These are phyloP conservation scores for Cercophora scortea DNA, from an alignment of 495 filamentous ascomycete genomes.

Conservation along the genomic window DNA sequence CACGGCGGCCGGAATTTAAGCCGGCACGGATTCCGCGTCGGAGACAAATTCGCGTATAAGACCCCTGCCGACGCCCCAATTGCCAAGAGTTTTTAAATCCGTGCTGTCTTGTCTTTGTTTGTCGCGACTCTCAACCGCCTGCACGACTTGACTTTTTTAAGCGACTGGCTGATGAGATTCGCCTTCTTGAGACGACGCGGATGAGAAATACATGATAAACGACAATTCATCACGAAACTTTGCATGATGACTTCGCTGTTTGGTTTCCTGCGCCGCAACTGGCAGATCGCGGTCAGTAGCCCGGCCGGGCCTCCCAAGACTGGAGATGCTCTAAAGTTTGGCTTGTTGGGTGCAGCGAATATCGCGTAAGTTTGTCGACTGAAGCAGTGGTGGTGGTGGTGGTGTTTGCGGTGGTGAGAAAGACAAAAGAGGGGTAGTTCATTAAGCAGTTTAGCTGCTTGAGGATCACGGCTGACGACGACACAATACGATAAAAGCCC, in stretches of 20 bases:
- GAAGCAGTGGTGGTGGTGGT: background rate
- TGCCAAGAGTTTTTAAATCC: no score
- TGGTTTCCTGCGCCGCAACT: conserved; percentile 19
- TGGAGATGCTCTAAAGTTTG: conserved; percentile 32
- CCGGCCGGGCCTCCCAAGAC: conserved; percentile 23
- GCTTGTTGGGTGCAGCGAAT: conserved; percentile 42
- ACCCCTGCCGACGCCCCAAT: no score
- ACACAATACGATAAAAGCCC: conserved; percentile 37
- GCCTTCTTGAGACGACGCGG: no score
- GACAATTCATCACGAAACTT: background rate
- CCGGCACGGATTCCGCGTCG: no score
- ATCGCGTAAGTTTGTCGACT: conserved; percentile 28
- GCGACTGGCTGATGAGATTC: no score
- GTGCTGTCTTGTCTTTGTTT: no score
- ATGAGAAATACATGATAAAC: background rate
- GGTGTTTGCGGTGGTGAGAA: background rate
- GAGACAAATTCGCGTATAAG: no score
- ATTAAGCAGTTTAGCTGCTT: no score
- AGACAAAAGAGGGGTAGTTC: background rate
- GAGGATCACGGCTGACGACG: background rate
- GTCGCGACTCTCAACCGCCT: no score
- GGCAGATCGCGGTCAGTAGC: conserved; percentile 21
- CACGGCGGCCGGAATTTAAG: no score
- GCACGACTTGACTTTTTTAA: no score
- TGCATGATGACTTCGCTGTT: conserved; percentile 13